Conservation (phyloP, 805 yeast genomes). For the Schwanniomyces yamadae region DNA sequence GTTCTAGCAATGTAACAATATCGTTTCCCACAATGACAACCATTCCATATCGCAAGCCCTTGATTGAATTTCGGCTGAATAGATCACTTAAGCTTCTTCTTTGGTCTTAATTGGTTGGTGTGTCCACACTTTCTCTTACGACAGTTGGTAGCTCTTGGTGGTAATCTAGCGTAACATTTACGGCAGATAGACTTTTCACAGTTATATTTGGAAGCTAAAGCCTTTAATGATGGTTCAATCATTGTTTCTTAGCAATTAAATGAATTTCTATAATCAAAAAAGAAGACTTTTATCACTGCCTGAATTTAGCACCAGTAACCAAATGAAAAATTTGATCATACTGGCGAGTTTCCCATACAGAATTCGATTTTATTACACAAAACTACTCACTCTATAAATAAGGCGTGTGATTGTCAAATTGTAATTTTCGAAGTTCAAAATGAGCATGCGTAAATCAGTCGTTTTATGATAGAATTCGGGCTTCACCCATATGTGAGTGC, state of each 20-base stretch:
- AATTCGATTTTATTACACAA: neutral
- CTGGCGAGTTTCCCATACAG: neutral
- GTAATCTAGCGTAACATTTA: constrained; percentile 99
- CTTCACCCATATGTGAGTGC: no score
- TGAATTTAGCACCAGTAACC: neutral
- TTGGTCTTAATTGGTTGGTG: constrained; percentile 99
- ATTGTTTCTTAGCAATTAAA: constrained; percentile 34
- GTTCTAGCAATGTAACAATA: no score
- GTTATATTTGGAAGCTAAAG: constrained; percentile 99
- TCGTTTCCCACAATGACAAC: constrained; percentile 1
- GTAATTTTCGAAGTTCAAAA: no score
- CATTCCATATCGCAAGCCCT: neutral
- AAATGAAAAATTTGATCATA: constrained; percentile 2
- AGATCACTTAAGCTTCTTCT: constrained; percentile 95
- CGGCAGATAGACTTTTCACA: constrained; percentile 99
- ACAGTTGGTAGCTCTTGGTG: constrained; percentile 99
- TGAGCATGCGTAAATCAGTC: no score
- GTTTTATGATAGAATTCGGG: no score
- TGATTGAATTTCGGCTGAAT: constrained; percentile 21
- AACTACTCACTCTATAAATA: no score
- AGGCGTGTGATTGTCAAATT: no score
- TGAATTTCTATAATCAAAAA: constrained; percentile 2
- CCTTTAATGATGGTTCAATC: constrained; percentile 99
- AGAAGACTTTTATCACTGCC: no score
- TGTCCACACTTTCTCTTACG: constrained; percentile 99